Conservation (phyloP, 441 rosid species). For the Dalechampia spathulata region DNA sequence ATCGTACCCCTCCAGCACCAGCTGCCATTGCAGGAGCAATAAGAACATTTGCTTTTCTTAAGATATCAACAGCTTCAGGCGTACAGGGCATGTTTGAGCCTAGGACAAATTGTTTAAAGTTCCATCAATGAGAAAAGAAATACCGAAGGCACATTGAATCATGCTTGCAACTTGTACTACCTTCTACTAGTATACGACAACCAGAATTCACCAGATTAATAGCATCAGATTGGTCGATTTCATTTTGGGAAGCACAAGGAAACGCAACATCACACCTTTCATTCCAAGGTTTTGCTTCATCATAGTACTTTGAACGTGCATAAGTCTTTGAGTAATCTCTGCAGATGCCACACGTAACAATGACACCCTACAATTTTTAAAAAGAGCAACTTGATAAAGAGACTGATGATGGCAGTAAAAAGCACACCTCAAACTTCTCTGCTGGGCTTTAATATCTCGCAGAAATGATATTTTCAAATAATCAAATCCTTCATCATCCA, state of each 20-base stretch:
- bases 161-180: slow-evolving; percentile 35
- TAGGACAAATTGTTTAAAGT: slow-evolving; percentile 13
- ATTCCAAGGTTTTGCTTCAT: slow-evolving; percentile 94
- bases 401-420: background rate
- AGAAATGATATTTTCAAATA: slow-evolving; percentile 87
- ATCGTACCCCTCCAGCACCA: slow-evolving; percentile 96
- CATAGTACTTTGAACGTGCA: slow-evolving; percentile 91
- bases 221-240: slow-evolving; percentile 95
- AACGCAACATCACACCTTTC: slow-evolving; percentile 94
- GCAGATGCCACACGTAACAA: slow-evolving; percentile 25
- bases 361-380: slow-evolving; percentile 6
- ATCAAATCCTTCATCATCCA: slow-evolving; percentile 98
- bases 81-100: slow-evolving; percentile 99
- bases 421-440: slow-evolving; percentile 82
- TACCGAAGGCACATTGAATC: slow-evolving; percentile 6
- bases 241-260: slow-evolving; percentile 95
- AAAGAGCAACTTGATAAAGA: slow-evolving; percentile 2
- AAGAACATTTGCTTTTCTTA: slow-evolving; percentile 85
- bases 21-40: slow-evolving; percentile 98
- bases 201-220: slow-evolving; percentile 85
- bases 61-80: slow-evolving; percentile 83
- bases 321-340: slow-evolving; percentile 98
- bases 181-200: slow-evolving; percentile 86
- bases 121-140: background rate
- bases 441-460: slow-evolving; percentile 95